Evolutionary conservation across 208 protist genomes (phyloP), one percentile per base, ranked within the genome.

Genomic region (Leishmania tarentolae): DNA sequence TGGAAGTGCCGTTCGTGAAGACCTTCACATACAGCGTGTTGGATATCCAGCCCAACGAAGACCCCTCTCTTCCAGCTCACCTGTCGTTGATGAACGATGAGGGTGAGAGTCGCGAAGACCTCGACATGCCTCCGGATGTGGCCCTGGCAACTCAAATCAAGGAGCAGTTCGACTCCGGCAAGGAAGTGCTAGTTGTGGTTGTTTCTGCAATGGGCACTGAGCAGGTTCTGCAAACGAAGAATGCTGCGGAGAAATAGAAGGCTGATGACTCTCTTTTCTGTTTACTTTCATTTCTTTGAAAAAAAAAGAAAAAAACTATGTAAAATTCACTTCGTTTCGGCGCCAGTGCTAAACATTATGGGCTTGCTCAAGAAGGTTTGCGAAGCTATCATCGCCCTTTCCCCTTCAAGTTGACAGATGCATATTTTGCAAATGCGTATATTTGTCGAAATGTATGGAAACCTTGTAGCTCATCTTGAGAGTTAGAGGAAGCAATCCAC

Each of bases 171-270:
- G 97, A 98, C 17, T 90, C 92, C 37, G 98, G 93, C 76, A 98
- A 98, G 81, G 98, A 99, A 24, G 86, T 99, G 70, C 76, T 99
- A 76, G 96, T 99, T 57, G 86, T 94, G 66, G 97, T 99, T 47
- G 86, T 98, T 42, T 87, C 88, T 56, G 98, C 99, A 80, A 98
- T 99, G 95, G 98, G 97, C 83, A 96, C 93, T 76, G 98, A 99
- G 90, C 92, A 94, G 84, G 91, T 99, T 80, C 89, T 99, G 70
- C 91, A 91, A 83, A 91, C 92, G 84, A 99, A 99, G 95, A 97
- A 97, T 86, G 92, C 93, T 59, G 90, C 88, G 31, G 89, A 94
- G 81, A 92, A 91, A 75, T 94, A 94, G 85, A 61, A 6, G 56
- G 28, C 17, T 35, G 11, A 65, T 65, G 24, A 28, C n/a, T 13